phyloP scores from a whole-genome alignment of 306 rosid genomes.

The Cyamopsis tetragonoloba region DNA sequence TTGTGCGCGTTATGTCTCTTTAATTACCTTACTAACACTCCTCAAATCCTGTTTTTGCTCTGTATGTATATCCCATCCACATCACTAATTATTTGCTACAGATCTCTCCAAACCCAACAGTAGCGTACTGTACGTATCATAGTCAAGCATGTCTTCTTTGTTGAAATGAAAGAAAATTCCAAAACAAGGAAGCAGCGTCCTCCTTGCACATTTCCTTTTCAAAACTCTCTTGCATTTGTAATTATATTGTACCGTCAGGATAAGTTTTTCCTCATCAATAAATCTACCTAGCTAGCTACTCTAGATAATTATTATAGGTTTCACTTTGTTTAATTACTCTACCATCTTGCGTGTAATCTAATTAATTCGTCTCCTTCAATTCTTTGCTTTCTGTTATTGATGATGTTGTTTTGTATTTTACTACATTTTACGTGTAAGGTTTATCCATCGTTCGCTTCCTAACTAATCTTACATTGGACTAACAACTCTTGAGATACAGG shows the following conservation, averaged over 20 bases:
- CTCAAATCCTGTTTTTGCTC: no score
- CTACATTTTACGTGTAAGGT: slow-evolving; percentile 1
- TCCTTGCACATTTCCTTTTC: slow-evolving; percentile 6
- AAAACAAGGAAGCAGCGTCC: slow-evolving; percentile 10
- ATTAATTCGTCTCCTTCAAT: slow-evolving; percentile 10
- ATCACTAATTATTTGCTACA: background rate
- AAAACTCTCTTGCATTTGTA: background rate
- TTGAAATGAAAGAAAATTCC: slow-evolving; percentile 6
- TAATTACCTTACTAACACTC: no score
- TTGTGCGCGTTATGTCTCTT: background rate
- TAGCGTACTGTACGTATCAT: background rate
- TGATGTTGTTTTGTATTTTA: background rate
- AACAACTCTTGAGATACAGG: no score
- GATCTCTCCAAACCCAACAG: no score
- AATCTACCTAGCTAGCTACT: background rate
- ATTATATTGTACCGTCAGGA: background rate
- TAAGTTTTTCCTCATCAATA: slow-evolving; percentile 1
- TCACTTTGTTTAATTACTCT: background rate
- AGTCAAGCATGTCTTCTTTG: background rate
- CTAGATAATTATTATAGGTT: slow-evolving; percentile 14
- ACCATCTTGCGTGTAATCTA: slow-evolving; percentile 11
- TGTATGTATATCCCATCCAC: background rate
- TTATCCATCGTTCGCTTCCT: slow-evolving; percentile 5
- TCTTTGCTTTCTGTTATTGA: background rate
- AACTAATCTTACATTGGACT: no score